phyloP scores from a whole-genome alignment of 495 filamentous ascomycete genomes.

The Hypoxylon lenormandii region DNA sequence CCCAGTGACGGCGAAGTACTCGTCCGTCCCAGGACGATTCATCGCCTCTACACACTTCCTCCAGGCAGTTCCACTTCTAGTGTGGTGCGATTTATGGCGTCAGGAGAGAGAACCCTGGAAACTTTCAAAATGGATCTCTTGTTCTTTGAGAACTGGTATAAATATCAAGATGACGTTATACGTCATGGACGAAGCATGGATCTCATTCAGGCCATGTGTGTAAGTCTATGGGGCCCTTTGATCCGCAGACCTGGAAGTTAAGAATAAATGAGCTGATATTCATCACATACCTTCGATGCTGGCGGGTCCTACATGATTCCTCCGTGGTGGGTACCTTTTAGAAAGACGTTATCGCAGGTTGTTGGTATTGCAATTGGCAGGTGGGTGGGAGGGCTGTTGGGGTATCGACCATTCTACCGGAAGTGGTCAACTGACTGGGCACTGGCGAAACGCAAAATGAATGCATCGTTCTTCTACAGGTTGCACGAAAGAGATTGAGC shows the following conservation, averaged over 20 bases:
- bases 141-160: constrained; percentile 66
- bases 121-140: constrained; percentile 51
- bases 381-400: constrained; percentile 61
- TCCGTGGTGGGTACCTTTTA: constrained; percentile 57
- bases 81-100: constrained; percentile 15
- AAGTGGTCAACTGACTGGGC: constrained; percentile 63
- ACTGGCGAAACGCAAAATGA: constrained; percentile 55
- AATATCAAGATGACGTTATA: constrained; percentile 59
- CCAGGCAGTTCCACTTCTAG: constrained; percentile 3
- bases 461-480: constrained; percentile 19
- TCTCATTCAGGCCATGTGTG: constrained; percentile 54
- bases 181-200: constrained; percentile 46
- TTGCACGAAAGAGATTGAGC: no score
- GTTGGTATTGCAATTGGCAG: constrained; percentile 58
- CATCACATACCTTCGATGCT: constrained; percentile 53
- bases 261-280: neutral
- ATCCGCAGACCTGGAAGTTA: neutral
- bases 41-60: constrained; percentile 45
- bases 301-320: constrained; percentile 55
- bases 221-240: neutral
- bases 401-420: constrained; percentile 60
- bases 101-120: constrained; percentile 38
- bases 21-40: constrained; percentile 27
- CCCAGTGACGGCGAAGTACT: neutral
- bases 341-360: constrained; percentile 46